Evolutionary conservation across 495 filamentous ascomycete genomes (phyloP), one percentile per base, ranked within the genome.

Genomic region (Annulohypoxylon stygium): DNA sequence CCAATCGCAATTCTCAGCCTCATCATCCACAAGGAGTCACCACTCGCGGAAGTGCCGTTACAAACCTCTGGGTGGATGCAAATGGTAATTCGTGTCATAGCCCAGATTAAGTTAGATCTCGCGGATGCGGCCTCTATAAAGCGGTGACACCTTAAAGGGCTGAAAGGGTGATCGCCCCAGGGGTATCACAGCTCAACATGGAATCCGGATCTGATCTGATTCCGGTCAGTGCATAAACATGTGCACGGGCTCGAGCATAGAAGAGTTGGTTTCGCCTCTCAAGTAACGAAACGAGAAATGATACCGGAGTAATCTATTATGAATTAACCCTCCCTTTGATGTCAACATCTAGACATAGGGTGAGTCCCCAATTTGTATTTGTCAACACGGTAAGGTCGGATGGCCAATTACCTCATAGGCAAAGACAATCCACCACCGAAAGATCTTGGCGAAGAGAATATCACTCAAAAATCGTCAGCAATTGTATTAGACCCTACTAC

Each of bases 91-190:
- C 47, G 48, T 45, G 50, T 63, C 37, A 14, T 41, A 51, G 59
- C 2, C 47, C 26, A 69, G 61, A 65, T 69, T 73, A 65, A 65
- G 33, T 53, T 61, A 69, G 71, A 70, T 67, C 58, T 70, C 10
- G 34, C 50, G 59, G 37, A 53, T 63, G 45, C 63, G 51, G 34
- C 53, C 53, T 68, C 64, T 47, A 51, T 33, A 14, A 37, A 67
- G 64, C 45, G 33, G 33, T 65, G 59, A 37, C 14, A 54, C 55
- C 30, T 51, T 48, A 20, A 58, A 65, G 5, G 63, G 61, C 61
- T 26, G 48, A 33, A 47, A 4, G 51, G 53, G 48, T 64, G 72
- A 71, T 75, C 72, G 67, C 72, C 50, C 30, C 67, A 71, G 51
- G 72, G 72, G 51, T 75, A 11, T 45, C 53, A 14, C 47, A 54